These are phyloP conservation scores for Chaetomium sp. DNA, from an alignment of 2,329 filamentous ascomycete genomes.

Conservation along the genomic window DNA sequence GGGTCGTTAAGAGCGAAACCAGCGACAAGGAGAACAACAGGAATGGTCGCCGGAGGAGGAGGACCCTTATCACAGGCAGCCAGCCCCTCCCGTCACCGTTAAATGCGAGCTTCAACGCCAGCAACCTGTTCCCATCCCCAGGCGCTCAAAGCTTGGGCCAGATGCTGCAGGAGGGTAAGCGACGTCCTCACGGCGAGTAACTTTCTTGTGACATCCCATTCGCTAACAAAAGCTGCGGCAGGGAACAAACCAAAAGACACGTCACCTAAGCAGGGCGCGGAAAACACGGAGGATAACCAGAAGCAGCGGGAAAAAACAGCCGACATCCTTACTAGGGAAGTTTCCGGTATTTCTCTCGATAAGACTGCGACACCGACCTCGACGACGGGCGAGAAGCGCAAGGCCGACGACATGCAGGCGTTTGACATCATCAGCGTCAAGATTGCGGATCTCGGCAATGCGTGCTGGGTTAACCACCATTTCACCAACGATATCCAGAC, in stretches of 20 bases:
- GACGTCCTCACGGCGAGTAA: too few species aligned
- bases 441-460: conserved; percentile 96
- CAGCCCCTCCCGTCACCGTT: conserved; percentile 92
- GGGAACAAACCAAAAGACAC: conserved; percentile 35
- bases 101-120: conserved; percentile 81
- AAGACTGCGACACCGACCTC: conserved; percentile 50
- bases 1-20: conserved; percentile 78
- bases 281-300: conserved; percentile 51
- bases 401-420: conserved; percentile 48
- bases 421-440: conserved; percentile 90
- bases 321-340: conserved; percentile 83
- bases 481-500: conserved; percentile 99
- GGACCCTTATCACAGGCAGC: conserved; percentile 93
- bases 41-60: conserved; percentile 80
- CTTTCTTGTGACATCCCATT: neutral
- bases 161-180: conserved; percentile 71
- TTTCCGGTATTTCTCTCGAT: conserved; percentile 90
- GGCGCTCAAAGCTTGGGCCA: conserved; percentile 74
- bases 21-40: conserved; percentile 79
- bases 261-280: conserved; percentile 43
- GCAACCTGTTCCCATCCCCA: conserved; percentile 61
- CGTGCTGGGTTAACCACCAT: conserved; percentile 97
- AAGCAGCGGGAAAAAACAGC: conserved; percentile 88
- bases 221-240: conserved; percentile 11
- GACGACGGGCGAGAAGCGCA: conserved; percentile 55